Base-by-base conservation (phyloP, 148 eudicot species). In the Fagopyrum homotropicum region DNA sequence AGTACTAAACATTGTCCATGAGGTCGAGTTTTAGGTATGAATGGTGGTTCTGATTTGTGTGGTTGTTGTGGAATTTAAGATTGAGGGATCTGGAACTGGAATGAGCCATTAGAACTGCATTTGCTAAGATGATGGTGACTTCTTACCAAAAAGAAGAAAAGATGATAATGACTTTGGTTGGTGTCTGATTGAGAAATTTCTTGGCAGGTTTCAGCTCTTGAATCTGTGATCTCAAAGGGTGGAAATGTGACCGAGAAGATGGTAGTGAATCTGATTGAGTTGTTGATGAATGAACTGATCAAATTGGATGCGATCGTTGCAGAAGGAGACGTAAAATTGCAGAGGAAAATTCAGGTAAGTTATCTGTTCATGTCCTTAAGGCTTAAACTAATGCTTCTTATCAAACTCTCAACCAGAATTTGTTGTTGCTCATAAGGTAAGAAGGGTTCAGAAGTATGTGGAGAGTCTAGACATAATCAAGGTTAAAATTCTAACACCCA, bases 331-430 rank as follows among this genome's bases (percentile, higher is more conserved):
- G 89, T 88, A 26, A 91, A 93, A 85, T 69, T 87, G 82, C 94
- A 91, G 72, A 81, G 93, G 77, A 93, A 88, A 85, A 86, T 87
- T 89, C 98, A 93, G 98, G 98, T 91, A 85, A 22, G 16, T 16
- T 7, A 35, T 35, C 40, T 35, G 40, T 35, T 1, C 40, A 35
- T 35, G 40, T 35, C 40, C 40, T 35, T 35, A 22, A 22, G 26
- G 26, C 26, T 22, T 22, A 14, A 12, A 47, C 9, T 51, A 2
- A 52, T 19, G 22, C 10, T 59, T 2, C 4, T 16, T 55, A 6
- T n/a, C 22, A 1, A 55, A 55, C 60, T n/a, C 60, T 55, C 6
- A 4, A 3, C 17, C 22, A 22, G 46, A 68, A 10, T 68, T 14
- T 69, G 9, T 40, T 69, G 19, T 43, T 69, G 72, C 6, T 69